phyloP scores from a whole-genome alignment of 2,329 filamentous ascomycete species.

The Aspergillus luchuensis region DNA sequence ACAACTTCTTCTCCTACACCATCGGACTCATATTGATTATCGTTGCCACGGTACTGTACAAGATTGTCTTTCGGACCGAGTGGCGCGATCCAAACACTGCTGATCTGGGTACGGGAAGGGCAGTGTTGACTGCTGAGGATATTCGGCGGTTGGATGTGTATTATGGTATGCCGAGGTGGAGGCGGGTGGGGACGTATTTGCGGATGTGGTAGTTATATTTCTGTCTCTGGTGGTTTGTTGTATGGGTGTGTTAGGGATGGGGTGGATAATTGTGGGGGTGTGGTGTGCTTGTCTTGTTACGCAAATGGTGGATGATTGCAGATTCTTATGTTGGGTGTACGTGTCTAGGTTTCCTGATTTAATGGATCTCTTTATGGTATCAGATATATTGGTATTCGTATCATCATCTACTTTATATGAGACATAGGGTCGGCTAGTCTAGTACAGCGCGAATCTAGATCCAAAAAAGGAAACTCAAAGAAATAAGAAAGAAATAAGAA shows the following conservation, averaged over 20 bases:
- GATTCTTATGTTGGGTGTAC: too few species aligned
- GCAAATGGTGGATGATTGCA: too few species aligned
- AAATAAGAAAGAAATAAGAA: too few species aligned
- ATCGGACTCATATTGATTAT: slow-evolving; percentile 11
- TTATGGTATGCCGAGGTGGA: slow-evolving; percentile 11
- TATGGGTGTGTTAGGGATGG: too few species aligned
- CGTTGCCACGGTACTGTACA: slow-evolving; percentile 4
- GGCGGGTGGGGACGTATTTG: slow-evolving; percentile 12
- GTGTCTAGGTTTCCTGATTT: too few species aligned
- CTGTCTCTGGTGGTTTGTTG: too few species aligned
- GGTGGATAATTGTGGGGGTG: too few species aligned
- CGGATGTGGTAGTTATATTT: slow-evolving; percentile 6
- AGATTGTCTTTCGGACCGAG: slow-evolving; percentile 6
- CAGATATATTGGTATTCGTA: too few species aligned
- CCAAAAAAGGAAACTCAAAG: not conserved
- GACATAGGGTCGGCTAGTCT: too few species aligned
- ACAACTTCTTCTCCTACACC: slow-evolving; percentile 14
- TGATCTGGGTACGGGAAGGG: slow-evolving; percentile 8
- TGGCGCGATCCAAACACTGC: slow-evolving; percentile 11
- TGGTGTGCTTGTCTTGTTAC: too few species aligned
- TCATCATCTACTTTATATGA: too few species aligned
- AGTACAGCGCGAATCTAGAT: not conserved
- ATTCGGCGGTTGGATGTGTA: slow-evolving; percentile 11
- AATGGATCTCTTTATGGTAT: too few species aligned
- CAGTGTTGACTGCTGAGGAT: slow-evolving; percentile 1